phyloP scores from a whole-genome alignment of 2,329 filamentous ascomycete species.

The Neofusicoccum cordaticola region DNA sequence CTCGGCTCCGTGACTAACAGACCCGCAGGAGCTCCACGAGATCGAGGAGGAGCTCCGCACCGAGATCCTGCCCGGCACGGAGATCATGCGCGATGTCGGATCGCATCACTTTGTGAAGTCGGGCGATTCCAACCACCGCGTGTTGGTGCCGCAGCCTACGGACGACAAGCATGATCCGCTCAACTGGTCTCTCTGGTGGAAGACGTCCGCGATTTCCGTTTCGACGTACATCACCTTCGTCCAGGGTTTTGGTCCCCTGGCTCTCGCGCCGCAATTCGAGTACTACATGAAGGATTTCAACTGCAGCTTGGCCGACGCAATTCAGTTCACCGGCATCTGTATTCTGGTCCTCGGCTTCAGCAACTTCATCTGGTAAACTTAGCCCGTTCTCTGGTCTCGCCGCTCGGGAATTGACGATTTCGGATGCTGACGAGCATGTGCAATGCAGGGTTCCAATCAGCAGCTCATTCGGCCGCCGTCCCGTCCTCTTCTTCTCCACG shows the following conservation, averaged over 20 bases:
- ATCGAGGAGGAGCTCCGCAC: conserved; percentile 53
- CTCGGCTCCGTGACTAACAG: neutral
- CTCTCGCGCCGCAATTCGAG: conserved; percentile 59
- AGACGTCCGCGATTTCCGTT: conserved; percentile 48
- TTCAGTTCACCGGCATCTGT: conserved; percentile 56
- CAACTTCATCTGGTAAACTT: conserved; percentile 56
- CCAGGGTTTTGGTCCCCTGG: conserved; percentile 55
- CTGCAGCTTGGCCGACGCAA: conserved; percentile 51
- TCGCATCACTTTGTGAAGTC: conserved; percentile 62
- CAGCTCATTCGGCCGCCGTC: conserved; percentile 54
- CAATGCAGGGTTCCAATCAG: conserved; percentile 53
- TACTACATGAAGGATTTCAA: conserved; percentile 57
- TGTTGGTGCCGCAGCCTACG: conserved; percentile 8
- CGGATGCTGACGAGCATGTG: neutral
- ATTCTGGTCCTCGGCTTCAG: conserved; percentile 59
- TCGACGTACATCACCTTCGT: conserved; percentile 49
- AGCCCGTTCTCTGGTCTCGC: too few relatives aligned
- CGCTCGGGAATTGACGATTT: too few relatives aligned
- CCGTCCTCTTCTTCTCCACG: conserved; percentile 52
- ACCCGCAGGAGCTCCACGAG: conserved; percentile 41
- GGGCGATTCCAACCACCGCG: conserved; percentile 1
- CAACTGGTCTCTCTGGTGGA: conserved; percentile 51
- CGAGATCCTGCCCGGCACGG: conserved; percentile 57
- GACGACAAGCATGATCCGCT: conserved; percentile 39
- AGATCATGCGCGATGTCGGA: conserved; percentile 61